phyloP scores from a whole-genome alignment of 2,329 filamentous ascomycete genomes.

The Fusarium citri region DNA sequence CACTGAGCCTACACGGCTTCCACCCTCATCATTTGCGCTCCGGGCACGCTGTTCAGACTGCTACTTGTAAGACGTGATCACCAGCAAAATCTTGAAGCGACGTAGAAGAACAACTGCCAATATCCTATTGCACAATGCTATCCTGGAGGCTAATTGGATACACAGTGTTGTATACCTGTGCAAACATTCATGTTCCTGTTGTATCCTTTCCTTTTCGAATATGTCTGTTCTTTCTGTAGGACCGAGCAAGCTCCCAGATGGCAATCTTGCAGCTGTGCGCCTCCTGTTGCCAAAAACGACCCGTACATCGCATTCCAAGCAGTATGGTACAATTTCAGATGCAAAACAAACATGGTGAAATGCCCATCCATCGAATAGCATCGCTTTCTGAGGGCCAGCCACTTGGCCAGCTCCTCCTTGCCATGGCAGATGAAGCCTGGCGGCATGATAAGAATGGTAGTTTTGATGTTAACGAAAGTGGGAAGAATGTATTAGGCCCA shows the following conservation, averaged over 20 bases:
- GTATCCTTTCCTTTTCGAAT: not conserved
- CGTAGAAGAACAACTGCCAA: not conserved
- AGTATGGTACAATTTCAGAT: constrained; percentile 41
- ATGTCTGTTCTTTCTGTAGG: constrained; percentile 18
- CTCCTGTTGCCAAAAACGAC: constrained; percentile 15
- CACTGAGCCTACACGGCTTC: not conserved
- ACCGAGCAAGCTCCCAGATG: constrained; percentile 12
- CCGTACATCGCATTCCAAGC: constrained; percentile 14
- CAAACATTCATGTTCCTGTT: constrained; percentile 19
- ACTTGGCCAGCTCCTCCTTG: not conserved
- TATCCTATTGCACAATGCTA: constrained; percentile 17
- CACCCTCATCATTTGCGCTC: not conserved
- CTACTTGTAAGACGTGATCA: not conserved
- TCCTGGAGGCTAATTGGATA: constrained; percentile 11
- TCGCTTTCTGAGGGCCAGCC: constrained; percentile 20
- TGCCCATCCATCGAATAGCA: constrained; percentile 11
- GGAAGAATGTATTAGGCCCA: constrained; percentile 29
- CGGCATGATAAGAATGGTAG: constrained; percentile 22
- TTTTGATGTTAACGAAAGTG: constrained; percentile 31
- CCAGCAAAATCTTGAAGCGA: not conserved
- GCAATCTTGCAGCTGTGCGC: constrained; percentile 2
- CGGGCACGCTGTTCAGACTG: not conserved
- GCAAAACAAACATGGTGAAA: constrained; percentile 9
- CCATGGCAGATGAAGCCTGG: not conserved
- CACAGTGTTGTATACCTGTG: constrained; percentile 17